Conservation (phyloP, 768 basidiomycete species). For the Leucocoprinus sp. region DNA sequence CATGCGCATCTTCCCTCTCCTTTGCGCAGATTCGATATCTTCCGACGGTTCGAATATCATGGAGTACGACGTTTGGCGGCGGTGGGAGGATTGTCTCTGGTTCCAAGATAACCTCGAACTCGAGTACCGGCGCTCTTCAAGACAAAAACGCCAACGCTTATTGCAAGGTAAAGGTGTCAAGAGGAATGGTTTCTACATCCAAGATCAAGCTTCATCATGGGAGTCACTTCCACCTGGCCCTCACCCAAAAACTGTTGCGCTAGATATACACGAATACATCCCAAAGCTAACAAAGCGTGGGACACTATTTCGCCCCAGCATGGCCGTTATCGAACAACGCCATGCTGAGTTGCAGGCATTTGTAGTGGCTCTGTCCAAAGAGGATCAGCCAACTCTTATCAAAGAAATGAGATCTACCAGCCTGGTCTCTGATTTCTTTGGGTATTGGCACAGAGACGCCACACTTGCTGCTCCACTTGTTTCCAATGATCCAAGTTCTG, state of each 20-base stretch:
- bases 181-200: conserved; percentile 61
- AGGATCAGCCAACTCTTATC: conserved; percentile 57
- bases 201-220: conserved; percentile 73
- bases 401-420: conserved; percentile 53
- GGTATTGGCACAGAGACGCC: conserved; percentile 65
- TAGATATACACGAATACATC: conserved; percentile 55
- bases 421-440: conserved; percentile 69
- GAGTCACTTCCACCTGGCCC: conserved; percentile 81
- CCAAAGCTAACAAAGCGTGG: conserved; percentile 67
- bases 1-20: conserved; percentile 47
- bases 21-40: conserved; percentile 29
- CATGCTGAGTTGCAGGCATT: conserved; percentile 51
- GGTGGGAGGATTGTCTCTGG: conserved; percentile 78
- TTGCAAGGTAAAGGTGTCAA: conserved; percentile 69
- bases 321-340: conserved; percentile 57
- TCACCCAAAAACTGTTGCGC: conserved; percentile 66
- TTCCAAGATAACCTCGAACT: conserved; percentile 64
- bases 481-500: conserved; percentile 27
- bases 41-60: conserved; percentile 26
- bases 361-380: conserved; percentile 48
- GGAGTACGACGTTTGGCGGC: conserved; percentile 72
- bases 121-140: conserved; percentile 56
- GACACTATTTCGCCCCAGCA: conserved; percentile 63
- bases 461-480: conserved; percentile 54
- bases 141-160: conserved; percentile 61